These are phyloP conservation scores for Pyrenophora tritici-repentis DNA, from an alignment of 2,329 filamentous ascomycete species.

Conservation along the genomic window DNA sequence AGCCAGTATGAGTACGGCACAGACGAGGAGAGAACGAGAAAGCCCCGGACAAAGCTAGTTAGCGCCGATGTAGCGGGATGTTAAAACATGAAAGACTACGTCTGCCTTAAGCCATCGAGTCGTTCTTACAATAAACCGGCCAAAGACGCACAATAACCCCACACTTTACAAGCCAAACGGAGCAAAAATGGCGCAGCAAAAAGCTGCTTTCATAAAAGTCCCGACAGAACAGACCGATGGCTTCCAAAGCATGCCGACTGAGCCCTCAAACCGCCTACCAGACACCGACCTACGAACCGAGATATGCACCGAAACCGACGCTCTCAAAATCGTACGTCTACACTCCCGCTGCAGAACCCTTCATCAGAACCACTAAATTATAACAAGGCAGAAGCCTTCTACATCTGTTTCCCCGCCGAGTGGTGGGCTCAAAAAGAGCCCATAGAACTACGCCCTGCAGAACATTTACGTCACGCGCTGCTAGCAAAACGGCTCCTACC, in stretches of 20 bases:
- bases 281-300: conserved; percentile 26
- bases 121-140: too few relatives aligned
- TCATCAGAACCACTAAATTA: neutral
- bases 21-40: too few relatives aligned
- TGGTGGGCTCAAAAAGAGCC: conserved; percentile 36
- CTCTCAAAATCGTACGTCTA: conserved; percentile 20
- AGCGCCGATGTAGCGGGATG: too few relatives aligned
- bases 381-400: conserved; percentile 34
- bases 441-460: conserved; percentile 14
- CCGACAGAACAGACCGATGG: conserved; percentile 1
- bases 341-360: too few relatives aligned
- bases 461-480: conserved; percentile 17
- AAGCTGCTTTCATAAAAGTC: conserved; percentile 25
- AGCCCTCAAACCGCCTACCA: conserved; percentile 22
- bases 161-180: too few relatives aligned
- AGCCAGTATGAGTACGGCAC: too few relatives aligned
- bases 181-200: conserved; percentile 17
- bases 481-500: conserved; percentile 30
- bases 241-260: conserved; percentile 27
- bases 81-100: too few relatives aligned
- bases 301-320: conserved; percentile 24
- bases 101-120: too few relatives aligned
- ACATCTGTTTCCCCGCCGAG: conserved; percentile 26
- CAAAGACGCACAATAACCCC: too few relatives aligned
- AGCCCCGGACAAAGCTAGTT: too few relatives aligned